Base-by-base conservation (phyloP, 805 yeast genomes). In the Candida nanaspora region DNA sequence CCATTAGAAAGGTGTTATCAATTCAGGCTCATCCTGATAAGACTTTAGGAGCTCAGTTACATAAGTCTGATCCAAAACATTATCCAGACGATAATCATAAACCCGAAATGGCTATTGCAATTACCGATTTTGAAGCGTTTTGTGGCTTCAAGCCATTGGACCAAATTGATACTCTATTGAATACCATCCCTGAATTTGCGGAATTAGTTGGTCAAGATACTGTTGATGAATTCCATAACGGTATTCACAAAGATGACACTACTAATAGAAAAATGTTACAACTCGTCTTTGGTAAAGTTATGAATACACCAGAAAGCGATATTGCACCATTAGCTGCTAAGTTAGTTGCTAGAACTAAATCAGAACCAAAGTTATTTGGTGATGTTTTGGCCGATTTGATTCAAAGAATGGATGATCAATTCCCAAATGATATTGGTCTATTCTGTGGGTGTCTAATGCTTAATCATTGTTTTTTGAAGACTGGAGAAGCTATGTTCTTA, bases 51-150 rank as follows among this genome's bases (percentile, higher is more conserved):
- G 78, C 73, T 36, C 76, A 77, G 47, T 72, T 93, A 53, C 95
- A 84, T 56, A 73, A 74, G 15, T 65, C 70, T 23, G 98, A 93
- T 66, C 98, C 98, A 42, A 78, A 80, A 55, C 85, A 93, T 66
- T 93, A 93, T 62, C 98, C 98, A 3, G 98, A 93, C 66, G 95
- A 82, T 61, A 93, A 93, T 69, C 98, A 93, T 67, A 93, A 93
- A 70, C 98, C 98, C n/a, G 98, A 93, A 65, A 93, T 93, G 98
- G 98, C 98, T 38, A 78, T 93, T 56, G 98, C 98, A 8, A 80
- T 93, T 40, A 89, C 98, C 19, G 86, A 78, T 45, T 93, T 93
- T 55, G 98, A 93, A 69, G 98, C 97, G 0, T 91, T 93, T 66
- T 93, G 98, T 65, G 98, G 98, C 0, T 93, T 93, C 70, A 82